Percentiles rank a stretch among this genome's conserved stretches.
Conservation (phyloP, 495 filamentous ascomycete species). For the Penicillium coffeae region DNA sequence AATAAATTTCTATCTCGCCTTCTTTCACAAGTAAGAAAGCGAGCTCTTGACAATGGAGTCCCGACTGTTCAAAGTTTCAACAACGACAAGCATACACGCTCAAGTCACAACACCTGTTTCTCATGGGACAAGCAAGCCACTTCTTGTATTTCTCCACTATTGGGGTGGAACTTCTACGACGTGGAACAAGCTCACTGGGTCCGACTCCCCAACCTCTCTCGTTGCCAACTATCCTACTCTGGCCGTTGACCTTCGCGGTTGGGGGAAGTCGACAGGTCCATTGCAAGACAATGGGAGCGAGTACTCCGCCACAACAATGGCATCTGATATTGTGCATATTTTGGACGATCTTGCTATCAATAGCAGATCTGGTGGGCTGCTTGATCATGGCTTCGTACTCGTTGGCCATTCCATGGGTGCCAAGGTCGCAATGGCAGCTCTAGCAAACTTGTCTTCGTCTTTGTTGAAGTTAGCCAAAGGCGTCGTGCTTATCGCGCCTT, state of each 20-base stretch:
- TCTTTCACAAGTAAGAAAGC: neutral
- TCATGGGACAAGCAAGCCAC: constrained; percentile 7
- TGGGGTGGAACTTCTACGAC: constrained; percentile 42
- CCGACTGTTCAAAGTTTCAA: neutral
- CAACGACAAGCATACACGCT: constrained; percentile 5
- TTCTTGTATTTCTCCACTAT: constrained; percentile 41
- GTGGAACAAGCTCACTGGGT: constrained; percentile 28
- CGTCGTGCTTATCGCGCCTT: constrained; percentile 33
- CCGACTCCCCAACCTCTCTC: constrained; percentile 14
- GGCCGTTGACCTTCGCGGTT: constrained; percentile 36
- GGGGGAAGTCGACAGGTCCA: constrained; percentile 34
- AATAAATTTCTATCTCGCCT: neutral
- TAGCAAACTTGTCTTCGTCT: constrained; percentile 6
- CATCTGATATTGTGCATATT: constrained; percentile 26
- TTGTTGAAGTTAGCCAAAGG: constrained; percentile 21
- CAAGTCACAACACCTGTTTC: constrained; percentile 4
- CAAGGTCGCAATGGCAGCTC: constrained; percentile 35
- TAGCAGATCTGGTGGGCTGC: constrained; percentile 3
- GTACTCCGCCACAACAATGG: constrained; percentile 27
- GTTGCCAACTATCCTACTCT: constrained; percentile 20
- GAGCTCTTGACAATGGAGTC: neutral
- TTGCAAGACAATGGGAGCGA: neutral
- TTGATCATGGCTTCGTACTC: constrained; percentile 27
- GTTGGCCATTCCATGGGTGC: constrained; percentile 45
- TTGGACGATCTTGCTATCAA: constrained; percentile 10